Base-by-base conservation (phyloP, 257 asterid genomes). In the Solanum verrucosum region DNA sequence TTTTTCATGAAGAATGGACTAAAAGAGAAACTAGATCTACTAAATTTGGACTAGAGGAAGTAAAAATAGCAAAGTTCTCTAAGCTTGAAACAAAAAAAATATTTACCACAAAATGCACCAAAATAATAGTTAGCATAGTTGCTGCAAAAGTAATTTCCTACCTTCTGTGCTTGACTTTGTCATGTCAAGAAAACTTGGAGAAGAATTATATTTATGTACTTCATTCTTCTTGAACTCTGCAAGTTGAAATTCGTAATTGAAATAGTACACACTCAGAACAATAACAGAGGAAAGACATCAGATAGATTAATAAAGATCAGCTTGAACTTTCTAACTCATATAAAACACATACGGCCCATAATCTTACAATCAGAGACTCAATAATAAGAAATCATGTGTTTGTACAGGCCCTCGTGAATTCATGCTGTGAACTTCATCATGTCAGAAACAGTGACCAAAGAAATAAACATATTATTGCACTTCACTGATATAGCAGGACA, bases 161-260 rank as follows among this genome's bases (percentile, higher is more conserved):
- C 98, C 95, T 91, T 87, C 84, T 88, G 90, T 91, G 86, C 87
- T 90, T 86, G 93, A 82, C 83, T 91, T 90, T 87, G 86, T 90
- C 84, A 67, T 87, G 89, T 92, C 95, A 90, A 87, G 79, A 89
- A 87, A 92, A 88, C 88, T 90, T 81, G 95, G 94, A 72, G 97
- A 93, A 90, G 95, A 88, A 86, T 89, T 89, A 87, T 88, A 90
- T 90, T 93, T 96, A 89, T 87, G 90, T 84, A 81, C 87, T 90
- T 93, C 96, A 88, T 90, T 90, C 90, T 90, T 94, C 94, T 93
- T 96, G 93, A 93, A 97, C 87, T 94, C 99, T 97, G 96, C 90
- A 90, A 91, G 86, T 77, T 89, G 56, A 82, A 81, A 46, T 81
- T 81, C 1, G 31, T 49, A 20, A 49, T 2, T 29, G 70, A 81